Evolutionary conservation across 805 yeast genomes (phyloP), one percentile per base, ranked within the genome.

Genomic region (Maudiozyma barnettii): DNA sequence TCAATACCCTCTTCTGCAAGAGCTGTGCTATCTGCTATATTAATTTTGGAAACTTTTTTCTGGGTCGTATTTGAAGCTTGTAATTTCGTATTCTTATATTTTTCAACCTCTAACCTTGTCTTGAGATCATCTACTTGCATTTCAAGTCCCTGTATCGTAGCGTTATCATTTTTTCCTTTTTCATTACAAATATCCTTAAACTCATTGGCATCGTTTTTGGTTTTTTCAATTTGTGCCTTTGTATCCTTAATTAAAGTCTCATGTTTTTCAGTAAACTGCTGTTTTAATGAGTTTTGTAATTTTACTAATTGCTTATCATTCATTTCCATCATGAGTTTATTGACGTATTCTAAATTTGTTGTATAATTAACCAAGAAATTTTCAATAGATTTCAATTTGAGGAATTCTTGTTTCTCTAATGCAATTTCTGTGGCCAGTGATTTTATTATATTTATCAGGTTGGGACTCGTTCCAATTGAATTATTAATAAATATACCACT

Each of bases 401-500:
- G 69, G 53, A 73, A 79, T 54, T 83, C 84, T 45, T 79, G 70
- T 54, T 76, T 80, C 47, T 79, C 79, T 51, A 75, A 70, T 45
- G 79, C 73, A 18, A 84, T 65, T 46, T 79, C 78, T 26, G 75
- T 66, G 1, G 81, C 72, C 37, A 85, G 63, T 19, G 74, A 63
- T 47, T 76, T 74, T 8, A 84, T 73, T 5, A 82, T 72, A 44
- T 73, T 74, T 36, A 79, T 80, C 46, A 83, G 64, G 40, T 70
- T 75, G 1, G 78, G 69, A 16, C 81, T 70, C 13, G 78, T 76
- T 3, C 81, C 78, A 31, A 82, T 72, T 46, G 78, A 78, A 31
- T 83, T 72, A 54, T 81, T 81, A 26, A 73, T 74, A 54, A 75
- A 78, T 39, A 80, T 73, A 1, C 84, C 85, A 13, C 78, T 69